A percentile compares a stretch with the other conserved stretches of the same genome.
Evolutionary conservation across 192 early-diverging fungal genomes (phyloP).

Genomic region (Cetraspora pellucida): DNA sequence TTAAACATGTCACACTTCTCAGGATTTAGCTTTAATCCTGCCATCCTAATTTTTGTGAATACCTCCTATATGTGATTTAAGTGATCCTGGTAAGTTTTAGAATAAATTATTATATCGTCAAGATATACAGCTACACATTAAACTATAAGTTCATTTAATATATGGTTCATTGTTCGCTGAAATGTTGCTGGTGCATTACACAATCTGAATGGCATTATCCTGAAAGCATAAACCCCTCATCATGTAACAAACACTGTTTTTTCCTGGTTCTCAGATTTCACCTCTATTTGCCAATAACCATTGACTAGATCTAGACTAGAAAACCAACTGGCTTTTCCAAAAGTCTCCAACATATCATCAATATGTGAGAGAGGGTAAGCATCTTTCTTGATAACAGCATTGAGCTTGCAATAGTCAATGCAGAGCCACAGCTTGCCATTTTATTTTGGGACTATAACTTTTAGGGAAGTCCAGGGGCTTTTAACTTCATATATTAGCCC

Average conservation of each 20-base stretch:
- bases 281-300: conserved; percentile 36
- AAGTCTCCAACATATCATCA: conserved; percentile 44
- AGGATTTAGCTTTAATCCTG: background rate
- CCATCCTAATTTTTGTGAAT: background rate
- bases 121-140: conserved; percentile 43
- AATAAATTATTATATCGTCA: conserved; percentile 49
- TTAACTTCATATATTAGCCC: too few species aligned
- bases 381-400: conserved; percentile 49
- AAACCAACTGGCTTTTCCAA: conserved; percentile 37
- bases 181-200: conserved; percentile 47
- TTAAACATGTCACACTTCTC: background rate
- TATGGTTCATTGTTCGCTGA: conserved; percentile 41
- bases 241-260: conserved; percentile 39
- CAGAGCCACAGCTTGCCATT: background rate
- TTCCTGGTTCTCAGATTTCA: conserved; percentile 30
- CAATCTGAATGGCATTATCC: conserved; percentile 46
- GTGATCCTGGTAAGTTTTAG: conserved; percentile 39
- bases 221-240: conserved; percentile 43
- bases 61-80: conserved; percentile 28
- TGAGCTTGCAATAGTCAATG: conserved; percentile 32
- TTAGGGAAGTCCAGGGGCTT: too few species aligned
- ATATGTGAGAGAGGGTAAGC: conserved; percentile 47
- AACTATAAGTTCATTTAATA: conserved; percentile 37
- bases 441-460: background rate
- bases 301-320: conserved; percentile 43